Base-by-base conservation (phyloP, 768 basidiomycete species). In the Boletus patriciae region DNA sequence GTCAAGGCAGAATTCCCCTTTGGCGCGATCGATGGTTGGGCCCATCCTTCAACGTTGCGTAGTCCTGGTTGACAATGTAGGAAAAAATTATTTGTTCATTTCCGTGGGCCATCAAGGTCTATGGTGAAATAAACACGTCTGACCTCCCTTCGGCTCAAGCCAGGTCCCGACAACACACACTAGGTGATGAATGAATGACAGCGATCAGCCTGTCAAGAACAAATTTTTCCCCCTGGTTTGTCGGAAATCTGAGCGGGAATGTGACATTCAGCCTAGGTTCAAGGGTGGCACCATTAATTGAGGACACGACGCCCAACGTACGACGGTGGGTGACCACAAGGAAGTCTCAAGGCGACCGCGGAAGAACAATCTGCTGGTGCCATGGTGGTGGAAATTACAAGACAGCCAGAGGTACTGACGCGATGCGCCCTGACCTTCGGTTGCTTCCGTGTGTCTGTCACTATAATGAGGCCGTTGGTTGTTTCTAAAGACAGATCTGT, bases 41-140 rank as follows among this genome's bases (percentile, higher is more conserved):
- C 46, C 40, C 52, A 34, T 58, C 55, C 33, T 42, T 6, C 34
- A 56, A 50, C 23, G 55, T 46, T 61, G 51, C 58, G 50, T 54
- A 62, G 58, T 41, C 59, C 65, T 50, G 59, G 57, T 49, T 23
- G 40, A 62, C 52, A 53, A 60, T 45, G 47, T 36, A 48, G 33
- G 46, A 57, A 68, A 68, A 68, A 63, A 36, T 69, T 60, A 55
- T 65, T 65, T 51, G 16, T 70, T 68, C 68, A 68, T 68, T 70
- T 68, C 67, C 67, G 67, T 45, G 52, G 48, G 49, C 54, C 59
- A 64, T 64, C 59, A 59, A 49, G 37, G 50, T 67, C 57, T 29
- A 42, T 40, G 45, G 50, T 59, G 63, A 67, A 70, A 68, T 60
- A 68, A 62, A 48, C 41, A 57, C 18, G 48, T 52, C 68, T 52